These are phyloP conservation scores for Amesomyces nigricolor DNA, from an alignment of 2,329 filamentous ascomycete species.

Conservation along the genomic window DNA sequence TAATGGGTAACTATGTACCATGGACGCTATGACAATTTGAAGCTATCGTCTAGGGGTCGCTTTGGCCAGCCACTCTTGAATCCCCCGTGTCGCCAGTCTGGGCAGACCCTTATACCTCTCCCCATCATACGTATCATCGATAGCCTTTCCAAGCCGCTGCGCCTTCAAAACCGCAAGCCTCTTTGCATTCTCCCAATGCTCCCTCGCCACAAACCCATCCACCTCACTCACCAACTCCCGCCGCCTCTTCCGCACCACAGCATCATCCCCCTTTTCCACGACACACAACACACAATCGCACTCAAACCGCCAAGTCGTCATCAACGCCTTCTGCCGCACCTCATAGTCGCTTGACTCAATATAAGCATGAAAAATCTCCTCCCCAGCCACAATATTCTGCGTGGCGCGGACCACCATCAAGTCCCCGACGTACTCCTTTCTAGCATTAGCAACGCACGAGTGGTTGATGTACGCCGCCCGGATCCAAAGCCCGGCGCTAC, in stretches of 20 bases:
- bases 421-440: constrained; percentile 3
- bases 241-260: background rate
- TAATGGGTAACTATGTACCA: too few relatives aligned
- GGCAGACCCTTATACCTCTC: constrained; percentile 10
- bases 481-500: constrained; percentile 3
- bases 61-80: constrained; percentile 2
- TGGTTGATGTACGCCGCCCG: constrained; percentile 3
- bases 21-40: too few relatives aligned
- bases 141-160: background rate
- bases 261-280: background rate
- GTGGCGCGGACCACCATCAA: constrained; percentile 7
- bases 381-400: background rate
- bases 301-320: constrained; percentile 7
- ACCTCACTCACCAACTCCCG: background rate
- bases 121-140: constrained; percentile 10
- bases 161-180: background rate
- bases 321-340: background rate
- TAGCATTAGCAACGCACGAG: constrained; percentile 6
- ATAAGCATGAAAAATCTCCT: constrained; percentile 5
- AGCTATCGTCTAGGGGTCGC: background rate
- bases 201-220: background rate
- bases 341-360: constrained; percentile 2
- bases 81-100: background rate
- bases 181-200: background rate
- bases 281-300: constrained; percentile 3